Evolutionary conservation across 805 yeast species (phyloP), one percentile per base, ranked within the genome.

Genomic region (Candida schatavii): DNA sequence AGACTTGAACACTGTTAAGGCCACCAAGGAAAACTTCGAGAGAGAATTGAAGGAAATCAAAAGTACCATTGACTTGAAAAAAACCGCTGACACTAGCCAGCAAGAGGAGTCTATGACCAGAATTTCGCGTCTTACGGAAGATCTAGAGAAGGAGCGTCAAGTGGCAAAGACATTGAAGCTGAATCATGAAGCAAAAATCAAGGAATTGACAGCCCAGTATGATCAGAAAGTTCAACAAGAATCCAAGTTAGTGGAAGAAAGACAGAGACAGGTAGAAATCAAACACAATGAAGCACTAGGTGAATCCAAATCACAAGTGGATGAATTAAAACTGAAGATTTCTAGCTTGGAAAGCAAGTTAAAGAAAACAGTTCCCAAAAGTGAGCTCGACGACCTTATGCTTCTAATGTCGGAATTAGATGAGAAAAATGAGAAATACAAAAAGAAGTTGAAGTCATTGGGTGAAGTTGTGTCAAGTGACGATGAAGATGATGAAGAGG

Each of bases 401-500:
- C 62, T 88, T 19, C 65, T 89, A 15, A 79, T 89, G 59, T 77
- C 85, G 15, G 95, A 87, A 35, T 65, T 88, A 50, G 95, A 88
- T 45, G 88, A 83, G 38, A 78, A 75, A 48, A 79, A 79, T 43
- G 66, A 71, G 23, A 70, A 70, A 46, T 82, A 86, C 57, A 83
- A 82, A 54, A 52, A 60, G 5, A 71, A 66, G 44, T 68, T 84
- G 29, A 69, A 67, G 43, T 65, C 57, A 0, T 53, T 80, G 3
- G 88, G 87, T 0, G 79, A 74, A 40, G 82, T 75, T 1, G 72
- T 81, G 1, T 81, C 88, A 4, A 80, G 87, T 37, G 91, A 83
- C 41, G 89, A 83, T 20, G 88, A 80, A 0, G 81, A 72, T 0
- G 85, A 77, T 2, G 86, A 80, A 2, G 86, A 77, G 0, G 84